A percentile compares a stretch with the other conserved stretches of the same genome.
These are phyloP conservation scores for Tuber brumale DNA, from an alignment of 495 filamentous ascomycete species.

Conservation along the genomic window DNA sequence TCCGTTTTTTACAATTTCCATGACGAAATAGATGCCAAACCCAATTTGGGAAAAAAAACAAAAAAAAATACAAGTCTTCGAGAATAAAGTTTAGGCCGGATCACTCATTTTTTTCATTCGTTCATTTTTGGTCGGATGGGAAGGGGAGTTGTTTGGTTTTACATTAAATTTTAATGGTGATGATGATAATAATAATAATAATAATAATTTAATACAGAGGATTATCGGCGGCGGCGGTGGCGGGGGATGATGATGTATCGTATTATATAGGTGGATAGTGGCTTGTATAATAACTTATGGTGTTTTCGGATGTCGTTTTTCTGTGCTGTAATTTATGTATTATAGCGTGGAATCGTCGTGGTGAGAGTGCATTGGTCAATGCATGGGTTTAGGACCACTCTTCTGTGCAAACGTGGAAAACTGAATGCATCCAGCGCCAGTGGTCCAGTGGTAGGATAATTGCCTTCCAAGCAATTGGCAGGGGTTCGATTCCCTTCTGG, in stretches of 20 bases:
- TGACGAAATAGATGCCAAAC: neutral
- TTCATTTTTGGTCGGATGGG: neutral
- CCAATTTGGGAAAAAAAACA: neutral
- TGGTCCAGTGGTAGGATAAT: constrained; percentile 30
- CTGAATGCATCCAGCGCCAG: constrained; percentile 1
- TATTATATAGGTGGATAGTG: too few species aligned
- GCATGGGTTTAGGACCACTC: neutral
- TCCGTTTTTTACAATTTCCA: neutral
- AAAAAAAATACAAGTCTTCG: neutral
- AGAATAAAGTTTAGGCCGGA: neutral
- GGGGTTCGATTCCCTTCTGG: constrained; percentile 25
- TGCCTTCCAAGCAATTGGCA: constrained; percentile 28
- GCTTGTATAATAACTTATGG: too few species aligned
- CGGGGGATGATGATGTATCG: too few species aligned
- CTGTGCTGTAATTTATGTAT: too few species aligned
- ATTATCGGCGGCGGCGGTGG: too few species aligned
- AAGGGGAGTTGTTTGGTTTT: neutral
- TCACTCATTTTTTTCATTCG: neutral
- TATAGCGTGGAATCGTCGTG: too few species aligned
- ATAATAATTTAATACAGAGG: too few species aligned
- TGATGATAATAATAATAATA: too few species aligned
- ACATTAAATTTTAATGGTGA: neutral
- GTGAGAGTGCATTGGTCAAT: neutral
- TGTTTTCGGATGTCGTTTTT: too few species aligned
- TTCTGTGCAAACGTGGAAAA: neutral